Conservation (phyloP, 108 stramenopile species). For the Parietichytrium sp. region DNA sequence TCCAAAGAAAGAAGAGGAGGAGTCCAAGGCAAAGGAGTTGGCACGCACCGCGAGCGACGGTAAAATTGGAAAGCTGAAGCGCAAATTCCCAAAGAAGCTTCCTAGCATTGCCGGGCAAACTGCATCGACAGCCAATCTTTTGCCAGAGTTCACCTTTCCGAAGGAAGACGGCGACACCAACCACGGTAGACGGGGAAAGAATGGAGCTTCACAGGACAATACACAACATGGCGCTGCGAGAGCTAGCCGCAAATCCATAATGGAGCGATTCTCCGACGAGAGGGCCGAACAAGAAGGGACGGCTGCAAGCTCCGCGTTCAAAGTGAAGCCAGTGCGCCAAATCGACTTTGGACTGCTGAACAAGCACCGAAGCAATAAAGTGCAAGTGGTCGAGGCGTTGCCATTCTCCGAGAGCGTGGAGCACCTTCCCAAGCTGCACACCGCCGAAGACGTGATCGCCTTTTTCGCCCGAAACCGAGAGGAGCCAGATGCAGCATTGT, state of each 20-base stretch:
- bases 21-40: no score
- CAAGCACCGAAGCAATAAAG: background rate
- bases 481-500: background rate
- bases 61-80: slow-evolving; percentile 32
- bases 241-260: no score
- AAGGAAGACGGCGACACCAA: background rate
- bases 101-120: background rate
- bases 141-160: background rate
- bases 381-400: background rate
- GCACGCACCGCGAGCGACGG: no score
- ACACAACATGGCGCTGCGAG: no score
- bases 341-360: background rate
- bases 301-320: background rate
- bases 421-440: background rate
- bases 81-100: slow-evolving; percentile 25
- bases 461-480: slow-evolving; percentile 15
- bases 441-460: slow-evolving; percentile 8
- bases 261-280: background rate
- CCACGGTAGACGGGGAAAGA: no score
- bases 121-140: no score
- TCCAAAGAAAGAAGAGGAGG: no score
- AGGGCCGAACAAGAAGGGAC: background rate
- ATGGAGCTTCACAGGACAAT: no score
- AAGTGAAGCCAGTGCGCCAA: background rate
- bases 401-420: slow-evolving; percentile 25